These are phyloP conservation scores for Neophaeococcomyces mojaviensis DNA, from an alignment of 2,329 filamentous ascomycete genomes.

Conservation along the genomic window DNA sequence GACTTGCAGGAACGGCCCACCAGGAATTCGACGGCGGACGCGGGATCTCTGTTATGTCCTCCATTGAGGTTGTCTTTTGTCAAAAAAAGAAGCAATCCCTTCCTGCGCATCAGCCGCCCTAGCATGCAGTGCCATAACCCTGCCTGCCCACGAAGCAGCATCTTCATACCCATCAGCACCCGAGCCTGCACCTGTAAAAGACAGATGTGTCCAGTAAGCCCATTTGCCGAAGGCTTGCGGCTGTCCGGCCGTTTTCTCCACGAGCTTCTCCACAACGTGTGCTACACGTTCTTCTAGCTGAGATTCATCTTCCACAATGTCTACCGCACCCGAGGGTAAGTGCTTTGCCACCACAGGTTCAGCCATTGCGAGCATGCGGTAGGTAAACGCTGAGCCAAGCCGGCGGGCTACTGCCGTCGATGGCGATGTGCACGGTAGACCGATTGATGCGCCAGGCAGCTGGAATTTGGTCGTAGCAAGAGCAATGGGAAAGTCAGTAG, in stretches of 20 bases:
- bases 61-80: conserved; percentile 19
- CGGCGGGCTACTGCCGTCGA: conserved; percentile 18
- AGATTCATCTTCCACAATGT: conserved; percentile 14
- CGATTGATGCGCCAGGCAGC: conserved; percentile 19
- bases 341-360: conserved; percentile 18
- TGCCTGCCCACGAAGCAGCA: conserved; percentile 20
- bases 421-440: conserved; percentile 21
- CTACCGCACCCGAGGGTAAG: conserved; percentile 18
- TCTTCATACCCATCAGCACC: conserved; percentile 21
- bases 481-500: conserved; percentile 19
- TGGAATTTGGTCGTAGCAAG: conserved; percentile 19
- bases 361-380: conserved; percentile 21
- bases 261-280: conserved; percentile 15
- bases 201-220: conserved; percentile 21
- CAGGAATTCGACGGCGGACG: not conserved
- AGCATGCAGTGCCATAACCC: conserved; percentile 21
- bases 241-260: conserved; percentile 16
- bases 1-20: not conserved
- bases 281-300: conserved; percentile 18
- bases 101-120: conserved; percentile 18
- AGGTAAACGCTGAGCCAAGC: conserved; percentile 20
- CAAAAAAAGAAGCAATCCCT: conserved; percentile 20
- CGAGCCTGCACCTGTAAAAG: conserved; percentile 12
- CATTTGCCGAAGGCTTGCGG: conserved; percentile 22
- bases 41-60: conserved; percentile 11